Evolutionary conservation across 441 rosid species (phyloP).

Genomic region (Iberis amara): DNA sequence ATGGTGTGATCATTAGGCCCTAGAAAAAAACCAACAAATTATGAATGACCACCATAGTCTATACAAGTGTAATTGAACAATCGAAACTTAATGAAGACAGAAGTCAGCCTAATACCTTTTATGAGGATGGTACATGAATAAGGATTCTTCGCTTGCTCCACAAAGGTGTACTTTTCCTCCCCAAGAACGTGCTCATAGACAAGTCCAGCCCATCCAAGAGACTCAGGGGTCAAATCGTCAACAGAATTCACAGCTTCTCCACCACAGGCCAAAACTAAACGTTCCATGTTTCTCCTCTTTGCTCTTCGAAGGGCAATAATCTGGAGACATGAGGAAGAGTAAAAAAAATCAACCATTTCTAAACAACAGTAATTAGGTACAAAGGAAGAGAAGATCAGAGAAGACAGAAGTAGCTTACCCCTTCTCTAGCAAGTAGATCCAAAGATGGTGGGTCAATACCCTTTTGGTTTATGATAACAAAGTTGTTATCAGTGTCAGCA

Average conservation of each 20-base stretch:
- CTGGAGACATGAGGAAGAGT: neutral
- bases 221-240: neutral
- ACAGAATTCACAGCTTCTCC: neutral
- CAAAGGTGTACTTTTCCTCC: neutral
- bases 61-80: neutral
- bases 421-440: neutral
- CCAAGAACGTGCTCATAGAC: neutral
- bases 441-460: neutral
- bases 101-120: neutral
- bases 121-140: neutral
- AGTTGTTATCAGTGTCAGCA: neutral
- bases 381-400: neutral
- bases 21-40: neutral
- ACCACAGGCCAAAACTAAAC: neutral
- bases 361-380: neutral
- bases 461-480: neutral
- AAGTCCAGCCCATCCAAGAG: neutral
- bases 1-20: slow-evolving; percentile 1
- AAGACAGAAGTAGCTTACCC: neutral
- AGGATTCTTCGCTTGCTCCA: neutral
- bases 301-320: neutral
- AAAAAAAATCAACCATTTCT: neutral
- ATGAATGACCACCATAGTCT: neutral
- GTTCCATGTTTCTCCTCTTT: slow-evolving; percentile 1
- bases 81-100: neutral